Conservation (phyloP, 768 basidiomycete genomes). For the Psilocybe tampanensis region DNA sequence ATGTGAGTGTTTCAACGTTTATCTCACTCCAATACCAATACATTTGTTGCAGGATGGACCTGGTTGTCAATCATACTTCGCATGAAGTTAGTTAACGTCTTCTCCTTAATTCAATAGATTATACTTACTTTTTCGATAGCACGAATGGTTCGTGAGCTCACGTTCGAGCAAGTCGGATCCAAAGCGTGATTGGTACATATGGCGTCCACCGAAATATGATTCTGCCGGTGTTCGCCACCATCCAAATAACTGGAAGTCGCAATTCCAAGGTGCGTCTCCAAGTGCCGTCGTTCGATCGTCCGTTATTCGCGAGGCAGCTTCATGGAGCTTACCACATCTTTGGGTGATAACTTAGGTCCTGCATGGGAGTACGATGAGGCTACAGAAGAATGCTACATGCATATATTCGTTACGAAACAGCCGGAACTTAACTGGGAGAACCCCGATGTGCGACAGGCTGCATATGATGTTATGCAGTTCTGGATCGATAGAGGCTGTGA, state of each 20-base stretch:
- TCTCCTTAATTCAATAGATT: neutral
- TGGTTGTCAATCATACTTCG: conserved; percentile 77
- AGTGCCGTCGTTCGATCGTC: neutral
- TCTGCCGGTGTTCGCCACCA: conserved; percentile 54
- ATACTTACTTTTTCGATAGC: conserved; percentile 40
- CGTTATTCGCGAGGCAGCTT: no score
- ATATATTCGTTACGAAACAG: conserved; percentile 66
- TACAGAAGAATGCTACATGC: conserved; percentile 74
- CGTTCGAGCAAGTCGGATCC: conserved; percentile 50
- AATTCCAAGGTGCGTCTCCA: conserved; percentile 59
- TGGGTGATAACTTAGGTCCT: conserved; percentile 52
- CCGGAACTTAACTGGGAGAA: conserved; percentile 84
- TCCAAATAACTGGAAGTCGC: conserved; percentile 76
- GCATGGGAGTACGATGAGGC: conserved; percentile 71
- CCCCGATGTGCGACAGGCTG: conserved; percentile 54
- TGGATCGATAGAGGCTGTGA: conserved; percentile 79
- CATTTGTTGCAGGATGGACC: conserved; percentile 80
- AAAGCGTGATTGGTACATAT: conserved; percentile 79
- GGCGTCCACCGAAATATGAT: conserved; percentile 62
- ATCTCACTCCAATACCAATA: no score
- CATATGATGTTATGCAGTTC: conserved; percentile 68
- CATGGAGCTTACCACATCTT: neutral
- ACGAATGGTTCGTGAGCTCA: conserved; percentile 71
- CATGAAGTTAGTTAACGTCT: conserved; percentile 51
- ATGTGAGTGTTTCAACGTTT: neutral